Conservation (phyloP, 805 yeast species). For the Pichia deserticola region DNA sequence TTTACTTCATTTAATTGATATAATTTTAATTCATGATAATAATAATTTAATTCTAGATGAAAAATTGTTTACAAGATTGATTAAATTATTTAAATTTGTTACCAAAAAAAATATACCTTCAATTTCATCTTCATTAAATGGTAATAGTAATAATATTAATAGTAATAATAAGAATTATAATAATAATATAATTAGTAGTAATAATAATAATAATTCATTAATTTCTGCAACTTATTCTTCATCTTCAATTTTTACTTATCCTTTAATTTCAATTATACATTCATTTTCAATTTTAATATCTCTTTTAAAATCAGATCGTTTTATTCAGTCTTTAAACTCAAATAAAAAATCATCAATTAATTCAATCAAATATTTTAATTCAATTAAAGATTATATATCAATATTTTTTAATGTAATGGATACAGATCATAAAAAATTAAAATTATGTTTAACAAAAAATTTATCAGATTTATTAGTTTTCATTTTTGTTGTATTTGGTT, state of each 20-base stretch:
- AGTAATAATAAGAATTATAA: no score
- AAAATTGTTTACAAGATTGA: constrained; percentile 24
- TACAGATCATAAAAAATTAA: constrained; percentile 23
- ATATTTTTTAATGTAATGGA: constrained; percentile 20
- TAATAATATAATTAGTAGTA: no score
- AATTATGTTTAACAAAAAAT: constrained; percentile 25
- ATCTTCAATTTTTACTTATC: constrained; percentile 19
- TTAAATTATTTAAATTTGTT: constrained; percentile 23
- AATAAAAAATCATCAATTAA: constrained; percentile 19
- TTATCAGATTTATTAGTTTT: constrained; percentile 28
- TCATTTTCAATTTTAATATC: constrained; percentile 23
- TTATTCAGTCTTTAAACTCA: constrained; percentile 16
- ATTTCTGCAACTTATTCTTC: background rate
- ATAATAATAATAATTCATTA: no score
- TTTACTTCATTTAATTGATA: constrained; percentile 23
- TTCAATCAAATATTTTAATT: constrained; percentile 17
- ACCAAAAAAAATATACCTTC: constrained; percentile 15
- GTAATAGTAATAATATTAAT: no score
- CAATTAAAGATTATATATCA: constrained; percentile 15
- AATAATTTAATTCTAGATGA: constrained; percentile 24
- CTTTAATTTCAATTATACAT: constrained; percentile 24
- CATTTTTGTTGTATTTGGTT: constrained; percentile 25
- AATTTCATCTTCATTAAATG: background rate
- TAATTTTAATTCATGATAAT: constrained; percentile 23
- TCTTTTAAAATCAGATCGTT: constrained; percentile 28